Percentiles rank a stretch among this genome's conserved stretches.
Conservation (phyloP, 1,284 basidiomycete species). For the Leccinum subrobustum region DNA sequence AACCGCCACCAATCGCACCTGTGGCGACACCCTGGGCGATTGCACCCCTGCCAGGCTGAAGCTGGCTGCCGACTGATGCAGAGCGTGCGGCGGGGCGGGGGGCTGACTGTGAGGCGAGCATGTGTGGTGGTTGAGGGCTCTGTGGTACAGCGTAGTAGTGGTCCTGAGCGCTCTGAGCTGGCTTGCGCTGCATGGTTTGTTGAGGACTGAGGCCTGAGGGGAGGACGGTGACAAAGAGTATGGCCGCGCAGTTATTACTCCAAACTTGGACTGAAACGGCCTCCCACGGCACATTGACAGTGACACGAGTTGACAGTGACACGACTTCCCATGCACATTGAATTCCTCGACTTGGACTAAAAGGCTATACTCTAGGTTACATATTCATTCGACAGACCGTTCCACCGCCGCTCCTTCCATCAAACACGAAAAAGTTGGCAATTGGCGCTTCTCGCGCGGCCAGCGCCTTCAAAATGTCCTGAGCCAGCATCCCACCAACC, state of each 20-base stretch:
- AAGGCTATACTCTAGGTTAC: constrained; percentile 18
- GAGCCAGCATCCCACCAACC: constrained; percentile 90
- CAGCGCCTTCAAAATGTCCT: constrained; percentile 92
- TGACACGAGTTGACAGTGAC: neutral
- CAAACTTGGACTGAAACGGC: constrained; percentile 20
- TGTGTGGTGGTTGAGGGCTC: constrained; percentile 39
- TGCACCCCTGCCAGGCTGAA: constrained; percentile 46
- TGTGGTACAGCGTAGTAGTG: constrained; percentile 49
- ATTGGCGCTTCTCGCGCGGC: constrained; percentile 90
- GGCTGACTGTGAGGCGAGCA: constrained; percentile 32
- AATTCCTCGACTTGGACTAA: neutral
- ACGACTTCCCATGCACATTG: neutral
- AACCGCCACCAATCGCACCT: constrained; percentile 68
- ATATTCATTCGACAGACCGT: constrained; percentile 60
- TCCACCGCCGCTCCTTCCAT: constrained; percentile 77
- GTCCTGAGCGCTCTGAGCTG: constrained; percentile 29
- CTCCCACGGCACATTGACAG: constrained; percentile 13
- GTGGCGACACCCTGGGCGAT: constrained; percentile 70
- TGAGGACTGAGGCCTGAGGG: constrained; percentile 9
- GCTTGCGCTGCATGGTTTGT: constrained; percentile 35
- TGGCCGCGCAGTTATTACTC: constrained; percentile 10
- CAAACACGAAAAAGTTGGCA: constrained; percentile 89
- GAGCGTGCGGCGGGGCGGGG: constrained; percentile 31
- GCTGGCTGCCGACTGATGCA: constrained; percentile 30
- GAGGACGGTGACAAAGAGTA: constrained; percentile 5